These are phyloP conservation scores for Phyllosticta capitalensis DNA, from an alignment of 2,329 filamentous ascomycete species.

Conservation along the genomic window DNA sequence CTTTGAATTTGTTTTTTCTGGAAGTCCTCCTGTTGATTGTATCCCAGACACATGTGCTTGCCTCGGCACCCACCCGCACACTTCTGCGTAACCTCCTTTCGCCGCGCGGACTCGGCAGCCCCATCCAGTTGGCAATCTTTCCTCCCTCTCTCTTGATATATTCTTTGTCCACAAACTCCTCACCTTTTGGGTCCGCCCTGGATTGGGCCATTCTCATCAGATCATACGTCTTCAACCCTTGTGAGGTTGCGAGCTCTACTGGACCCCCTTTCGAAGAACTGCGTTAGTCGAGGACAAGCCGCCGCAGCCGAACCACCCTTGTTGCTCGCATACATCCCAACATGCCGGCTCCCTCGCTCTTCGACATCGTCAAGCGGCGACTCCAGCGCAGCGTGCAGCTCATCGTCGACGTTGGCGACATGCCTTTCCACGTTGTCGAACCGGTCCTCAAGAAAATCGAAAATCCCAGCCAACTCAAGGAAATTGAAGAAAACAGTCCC, in stretches of 20 bases:
- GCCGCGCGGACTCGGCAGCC: background rate
- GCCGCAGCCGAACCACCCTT: background rate
- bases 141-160: background rate
- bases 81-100: background rate
- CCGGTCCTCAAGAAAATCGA: constrained; percentile 63
- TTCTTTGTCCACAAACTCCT: background rate
- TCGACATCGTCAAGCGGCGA: constrained; percentile 30
- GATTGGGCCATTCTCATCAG: background rate
- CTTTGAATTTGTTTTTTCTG: background rate
- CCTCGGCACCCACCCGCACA: background rate
- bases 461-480: constrained; percentile 59
- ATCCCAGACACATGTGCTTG: background rate
- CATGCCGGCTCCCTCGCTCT: constrained; percentile 30
- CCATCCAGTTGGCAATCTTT: background rate
- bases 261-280: background rate
- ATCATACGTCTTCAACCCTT: background rate
- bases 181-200: background rate
- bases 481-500: constrained; percentile 65
- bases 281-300: background rate
- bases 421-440: constrained; percentile 57
- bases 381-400: constrained; percentile 32
- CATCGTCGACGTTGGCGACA: constrained; percentile 60
- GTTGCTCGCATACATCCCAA: background rate
- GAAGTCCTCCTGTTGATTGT: background rate
- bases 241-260: background rate